Conservation (phyloP, 164 flowering plant genomes). For the Tetrastigma voinierianum region DNA sequence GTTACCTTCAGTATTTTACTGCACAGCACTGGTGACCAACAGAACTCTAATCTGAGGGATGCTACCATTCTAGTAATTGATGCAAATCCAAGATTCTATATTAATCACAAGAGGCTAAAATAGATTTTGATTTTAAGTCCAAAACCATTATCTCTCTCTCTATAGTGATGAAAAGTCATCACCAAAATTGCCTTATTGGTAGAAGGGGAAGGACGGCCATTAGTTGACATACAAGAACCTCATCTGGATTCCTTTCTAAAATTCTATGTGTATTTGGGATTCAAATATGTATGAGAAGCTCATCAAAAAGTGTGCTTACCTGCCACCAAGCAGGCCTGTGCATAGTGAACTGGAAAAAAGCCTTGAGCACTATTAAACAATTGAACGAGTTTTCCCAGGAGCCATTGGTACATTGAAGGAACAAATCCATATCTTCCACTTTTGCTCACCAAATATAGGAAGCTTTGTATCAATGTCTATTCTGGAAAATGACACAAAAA, state of each 20-base stretch:
- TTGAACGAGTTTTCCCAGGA: constrained; percentile 98
- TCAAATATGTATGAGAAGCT: not conserved
- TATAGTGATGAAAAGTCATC: not conserved
- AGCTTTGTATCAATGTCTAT: constrained; percentile 90
- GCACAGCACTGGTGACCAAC: not conserved
- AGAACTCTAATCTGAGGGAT: not conserved
- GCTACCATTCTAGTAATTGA: not conserved
- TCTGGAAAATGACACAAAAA: constrained; percentile 34
- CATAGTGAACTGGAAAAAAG: constrained; percentile 84
- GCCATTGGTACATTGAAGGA: constrained; percentile 98
- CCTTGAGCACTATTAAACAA: constrained; percentile 97
- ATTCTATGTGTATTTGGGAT: too few relatives aligned
- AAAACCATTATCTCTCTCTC: not conserved
- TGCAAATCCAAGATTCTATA: not conserved
- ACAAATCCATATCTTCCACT: constrained; percentile 96
- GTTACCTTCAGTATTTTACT: too few relatives aligned
- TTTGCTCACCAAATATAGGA: constrained; percentile 85
- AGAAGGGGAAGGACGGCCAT: too few relatives aligned
- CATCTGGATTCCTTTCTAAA: too few relatives aligned
- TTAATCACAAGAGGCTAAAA: not conserved
- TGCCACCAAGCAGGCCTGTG: constrained; percentile 99
- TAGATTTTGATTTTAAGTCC: not conserved
- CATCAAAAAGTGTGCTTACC: constrained; percentile 39
- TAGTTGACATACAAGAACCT: too few relatives aligned
- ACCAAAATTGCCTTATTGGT: not conserved